Evolutionary conservation across 129 eudicot genomes (phyloP).

Genomic region (Logfia minima): DNA sequence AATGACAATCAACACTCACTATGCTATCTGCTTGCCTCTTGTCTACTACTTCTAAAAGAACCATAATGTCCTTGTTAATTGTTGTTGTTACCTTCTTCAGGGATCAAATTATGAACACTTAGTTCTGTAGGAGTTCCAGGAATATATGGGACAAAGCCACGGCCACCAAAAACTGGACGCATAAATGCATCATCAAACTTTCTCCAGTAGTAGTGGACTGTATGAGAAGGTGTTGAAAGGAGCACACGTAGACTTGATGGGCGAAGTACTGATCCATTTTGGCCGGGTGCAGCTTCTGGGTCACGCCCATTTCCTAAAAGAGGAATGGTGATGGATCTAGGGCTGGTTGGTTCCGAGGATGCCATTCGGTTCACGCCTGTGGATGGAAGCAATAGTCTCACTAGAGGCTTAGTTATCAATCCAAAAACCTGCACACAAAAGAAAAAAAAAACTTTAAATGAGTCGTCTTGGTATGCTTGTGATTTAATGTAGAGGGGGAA

Average conservation of each 20-base stretch:
- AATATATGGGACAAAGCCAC: constrained; percentile 65
- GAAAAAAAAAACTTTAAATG: neutral
- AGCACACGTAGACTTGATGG: constrained; percentile 54
- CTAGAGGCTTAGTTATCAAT: constrained; percentile 65
- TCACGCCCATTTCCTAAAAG: constrained; percentile 43
- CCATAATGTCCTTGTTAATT: neutral
- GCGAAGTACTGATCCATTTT: constrained; percentile 10
- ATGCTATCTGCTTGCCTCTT: constrained; percentile 31
- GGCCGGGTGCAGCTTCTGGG: constrained; percentile 35
- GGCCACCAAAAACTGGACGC: constrained; percentile 91
- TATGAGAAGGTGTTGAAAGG: constrained; percentile 62
- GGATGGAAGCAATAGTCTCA: constrained; percentile 50
- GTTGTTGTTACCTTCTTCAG: constrained; percentile 25
- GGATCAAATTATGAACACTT: constrained; percentile 36
- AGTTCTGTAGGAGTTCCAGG: constrained; percentile 73
- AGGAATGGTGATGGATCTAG: constrained; percentile 47
- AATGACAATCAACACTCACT: constrained; percentile 27
- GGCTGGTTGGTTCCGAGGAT: constrained; percentile 54
- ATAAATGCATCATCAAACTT: constrained; percentile 73
- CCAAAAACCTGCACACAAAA: constrained; percentile 58
- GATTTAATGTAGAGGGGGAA: neutral
- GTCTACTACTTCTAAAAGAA: constrained; percentile 19
- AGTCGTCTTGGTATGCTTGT: neutral
- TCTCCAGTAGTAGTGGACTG: constrained; percentile 75
- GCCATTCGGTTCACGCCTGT: constrained; percentile 26